Evolutionary conservation across 768 basidiomycete genomes (phyloP).

Genomic region (Infundibulicybe gibba): DNA sequence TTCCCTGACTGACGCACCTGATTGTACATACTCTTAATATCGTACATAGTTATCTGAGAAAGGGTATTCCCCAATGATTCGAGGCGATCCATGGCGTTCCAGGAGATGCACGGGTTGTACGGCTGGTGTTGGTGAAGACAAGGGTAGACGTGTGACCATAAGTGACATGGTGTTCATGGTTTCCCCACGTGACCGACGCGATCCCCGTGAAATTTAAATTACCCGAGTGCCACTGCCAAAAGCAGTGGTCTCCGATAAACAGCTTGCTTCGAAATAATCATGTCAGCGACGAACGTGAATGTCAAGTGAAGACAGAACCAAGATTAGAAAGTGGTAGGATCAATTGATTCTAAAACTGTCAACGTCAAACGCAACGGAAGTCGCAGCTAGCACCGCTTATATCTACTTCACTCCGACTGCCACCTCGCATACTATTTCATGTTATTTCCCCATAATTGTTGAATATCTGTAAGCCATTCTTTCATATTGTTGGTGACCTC

Average conservation of each 20-base stretch:
- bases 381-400: neutral
- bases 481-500: neutral
- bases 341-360: neutral
- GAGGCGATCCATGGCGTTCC: slow-evolving; percentile 68
- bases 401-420: neutral
- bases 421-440: neutral
- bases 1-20: slow-evolving; percentile 48
- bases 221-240: too few species aligned
- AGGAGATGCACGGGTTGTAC: neutral
- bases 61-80: slow-evolving; percentile 72
- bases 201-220: too few species aligned
- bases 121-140: neutral
- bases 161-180: neutral
- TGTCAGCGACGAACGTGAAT: too few species aligned
- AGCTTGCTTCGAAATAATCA: too few species aligned
- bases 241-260: too few species aligned
- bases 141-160: neutral
- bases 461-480: neutral
- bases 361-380: neutral
- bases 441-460: neutral
- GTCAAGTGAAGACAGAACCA: too few species aligned
- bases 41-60: slow-evolving; percentile 86
- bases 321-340: too few species aligned
- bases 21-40: slow-evolving; percentile 92
- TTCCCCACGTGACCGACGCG: too few species aligned